A percentile compares a stretch with the other conserved stretches of the same genome.
phyloP scores from a whole-genome alignment of 805 yeast species.

The Lachancea mirantina region DNA sequence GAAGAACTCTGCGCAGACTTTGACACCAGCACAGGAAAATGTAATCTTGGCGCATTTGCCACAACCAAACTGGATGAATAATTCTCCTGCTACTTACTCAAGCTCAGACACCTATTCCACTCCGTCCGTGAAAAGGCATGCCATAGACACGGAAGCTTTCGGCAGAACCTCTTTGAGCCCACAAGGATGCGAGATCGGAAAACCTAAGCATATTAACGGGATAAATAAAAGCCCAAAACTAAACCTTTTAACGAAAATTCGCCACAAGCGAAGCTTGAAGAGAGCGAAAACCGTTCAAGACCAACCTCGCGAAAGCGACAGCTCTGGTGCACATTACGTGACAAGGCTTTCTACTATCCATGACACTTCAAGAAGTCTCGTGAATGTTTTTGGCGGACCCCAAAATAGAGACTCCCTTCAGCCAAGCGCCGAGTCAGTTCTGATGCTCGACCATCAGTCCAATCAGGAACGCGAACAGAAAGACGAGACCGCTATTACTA shows the following conservation, averaged over 20 bases:
- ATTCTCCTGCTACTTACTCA: slow-evolving; percentile 9
- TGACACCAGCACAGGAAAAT: slow-evolving; percentile 18
- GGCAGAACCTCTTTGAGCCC: neutral
- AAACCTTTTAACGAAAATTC: slow-evolving; percentile 1
- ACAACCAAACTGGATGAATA: slow-evolving; percentile 12
- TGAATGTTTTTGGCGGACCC: slow-evolving; percentile 11
- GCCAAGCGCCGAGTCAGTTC: slow-evolving; percentile 1
- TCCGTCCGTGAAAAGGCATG: slow-evolving; percentile 25
- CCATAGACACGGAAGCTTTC: slow-evolving; percentile 2
- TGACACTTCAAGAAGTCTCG: slow-evolving; percentile 22
- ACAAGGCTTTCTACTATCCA: slow-evolving; percentile 28
- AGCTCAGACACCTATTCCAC: slow-evolving; percentile 18
- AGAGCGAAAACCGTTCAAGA: neutral
- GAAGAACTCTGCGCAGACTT: slow-evolving; percentile 30
- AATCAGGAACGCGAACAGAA: slow-evolving; percentile 4
- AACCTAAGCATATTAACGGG: neutral
- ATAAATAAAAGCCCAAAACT: slow-evolving; percentile 1
- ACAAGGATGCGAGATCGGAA: neutral
- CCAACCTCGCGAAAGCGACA: neutral
- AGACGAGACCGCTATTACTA: slow-evolving; percentile 12
- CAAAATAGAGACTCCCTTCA: neutral
- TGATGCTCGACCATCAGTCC: slow-evolving; percentile 6
- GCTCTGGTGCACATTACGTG: slow-evolving; percentile 13
- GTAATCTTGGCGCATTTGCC: neutral
- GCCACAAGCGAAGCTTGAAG: slow-evolving; percentile 1